These are phyloP conservation scores for Boletus rubroflammeus DNA, from an alignment of 768 basidiomycete genomes.

Conservation along the genomic window DNA sequence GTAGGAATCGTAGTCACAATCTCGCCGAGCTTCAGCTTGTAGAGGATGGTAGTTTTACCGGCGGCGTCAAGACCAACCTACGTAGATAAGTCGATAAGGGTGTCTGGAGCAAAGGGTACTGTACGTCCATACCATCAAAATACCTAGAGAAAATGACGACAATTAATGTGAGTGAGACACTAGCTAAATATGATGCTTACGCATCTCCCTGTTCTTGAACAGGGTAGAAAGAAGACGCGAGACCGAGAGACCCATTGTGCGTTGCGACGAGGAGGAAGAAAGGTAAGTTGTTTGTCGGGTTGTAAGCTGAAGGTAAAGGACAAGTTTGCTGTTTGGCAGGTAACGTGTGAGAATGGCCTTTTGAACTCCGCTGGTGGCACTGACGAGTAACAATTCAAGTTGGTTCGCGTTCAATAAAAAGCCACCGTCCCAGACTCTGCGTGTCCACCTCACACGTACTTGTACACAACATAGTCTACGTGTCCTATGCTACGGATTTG, in stretches of 20 bases:
- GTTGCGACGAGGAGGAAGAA: constrained; percentile 31
- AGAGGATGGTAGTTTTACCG: constrained; percentile 97
- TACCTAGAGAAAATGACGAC: constrained; percentile 56
- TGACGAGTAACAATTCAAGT: too few species aligned
- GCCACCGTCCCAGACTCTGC: too few species aligned
- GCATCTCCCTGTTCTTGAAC: constrained; percentile 99
- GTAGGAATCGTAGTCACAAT: constrained; percentile 99
- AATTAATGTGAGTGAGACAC: constrained; percentile 21
- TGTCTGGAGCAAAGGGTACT: constrained; percentile 19
- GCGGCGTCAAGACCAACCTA: constrained; percentile 99
- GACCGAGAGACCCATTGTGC: constrained; percentile 74
- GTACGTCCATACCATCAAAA: constrained; percentile 75
- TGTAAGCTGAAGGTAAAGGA: constrained; percentile 28
- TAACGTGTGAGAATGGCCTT: constrained; percentile 31
- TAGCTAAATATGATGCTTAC: constrained; percentile 49
- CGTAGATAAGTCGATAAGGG: constrained; percentile 6
- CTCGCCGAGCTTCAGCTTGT: constrained; percentile 99
- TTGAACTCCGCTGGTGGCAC: constrained; percentile 34
- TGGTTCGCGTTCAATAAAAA: too few species aligned
- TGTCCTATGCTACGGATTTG: constrained; percentile 9
- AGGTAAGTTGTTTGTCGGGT: constrained; percentile 26
- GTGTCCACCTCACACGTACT: constrained; percentile 8
- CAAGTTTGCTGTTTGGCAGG: constrained; percentile 33
- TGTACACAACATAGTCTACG: constrained; percentile 14
- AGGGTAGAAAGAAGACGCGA: constrained; percentile 76